Evolutionary conservation across 2,329 filamentous ascomycete species (phyloP).

Genomic region (Didymosphaeria variabile): DNA sequence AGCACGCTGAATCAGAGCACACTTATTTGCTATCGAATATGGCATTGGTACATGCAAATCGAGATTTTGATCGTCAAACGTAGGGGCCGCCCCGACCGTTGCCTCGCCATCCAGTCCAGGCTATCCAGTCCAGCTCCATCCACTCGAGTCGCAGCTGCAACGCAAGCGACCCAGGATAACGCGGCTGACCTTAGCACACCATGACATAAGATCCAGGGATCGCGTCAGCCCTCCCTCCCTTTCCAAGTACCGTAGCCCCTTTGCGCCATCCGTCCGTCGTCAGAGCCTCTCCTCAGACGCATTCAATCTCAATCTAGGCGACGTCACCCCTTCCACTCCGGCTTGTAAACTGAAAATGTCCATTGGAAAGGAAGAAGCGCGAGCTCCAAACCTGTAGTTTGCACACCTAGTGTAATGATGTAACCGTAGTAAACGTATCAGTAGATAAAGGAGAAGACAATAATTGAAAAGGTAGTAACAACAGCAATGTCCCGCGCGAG

Average conservation of each 20-base stretch:
- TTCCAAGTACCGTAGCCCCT: not conserved
- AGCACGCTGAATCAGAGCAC: too few species aligned
- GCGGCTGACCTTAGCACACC: slow-evolving; percentile 6
- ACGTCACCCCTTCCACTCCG: not conserved
- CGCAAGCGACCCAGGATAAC: slow-evolving; percentile 5
- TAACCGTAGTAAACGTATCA: not conserved
- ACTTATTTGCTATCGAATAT: not conserved
- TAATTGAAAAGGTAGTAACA: slow-evolving; percentile 24
- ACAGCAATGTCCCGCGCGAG: slow-evolving; percentile 50
- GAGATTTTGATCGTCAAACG: not conserved
- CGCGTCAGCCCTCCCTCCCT: not conserved
- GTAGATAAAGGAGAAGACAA: not conserved
- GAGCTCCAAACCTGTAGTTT: slow-evolving; percentile 10
- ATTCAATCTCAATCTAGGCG: not conserved
- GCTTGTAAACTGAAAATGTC: too few species aligned
- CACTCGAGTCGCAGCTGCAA: too few species aligned
- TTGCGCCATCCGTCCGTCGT: not conserved
- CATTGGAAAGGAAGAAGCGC: slow-evolving; percentile 9
- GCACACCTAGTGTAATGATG: not conserved
- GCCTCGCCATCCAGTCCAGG: not conserved
- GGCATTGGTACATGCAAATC: slow-evolving; percentile 2
- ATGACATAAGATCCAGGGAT: not conserved
- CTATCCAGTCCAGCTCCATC: too few species aligned
- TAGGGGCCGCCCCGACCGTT: not conserved
- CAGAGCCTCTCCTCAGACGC: not conserved